Conservation (phyloP, 75 land plant species). For the Picea sitchensis region DNA sequence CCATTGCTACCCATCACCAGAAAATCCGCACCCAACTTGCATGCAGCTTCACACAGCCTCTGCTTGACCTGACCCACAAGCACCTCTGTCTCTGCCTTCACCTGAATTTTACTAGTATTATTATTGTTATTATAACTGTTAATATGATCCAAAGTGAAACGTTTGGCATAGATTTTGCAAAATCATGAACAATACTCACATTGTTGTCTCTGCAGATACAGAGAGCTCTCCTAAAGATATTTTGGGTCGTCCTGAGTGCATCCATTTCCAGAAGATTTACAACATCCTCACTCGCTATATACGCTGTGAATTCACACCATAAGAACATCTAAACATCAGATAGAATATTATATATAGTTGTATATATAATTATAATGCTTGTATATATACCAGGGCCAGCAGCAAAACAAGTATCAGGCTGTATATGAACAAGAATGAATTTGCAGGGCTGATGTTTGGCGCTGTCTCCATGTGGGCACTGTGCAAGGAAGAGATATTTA, state of each 20-base stretch:
- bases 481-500: slow-evolving; percentile 2
- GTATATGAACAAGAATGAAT: neutral
- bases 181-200: neutral
- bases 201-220: neutral
- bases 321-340: neutral
- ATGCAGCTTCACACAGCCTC: slow-evolving; percentile 6
- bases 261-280: neutral
- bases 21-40: neutral
- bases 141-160: neutral
- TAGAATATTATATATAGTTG: neutral
- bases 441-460: neutral
- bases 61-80: neutral
- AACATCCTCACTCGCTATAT: neutral
- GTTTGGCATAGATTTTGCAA: neutral
- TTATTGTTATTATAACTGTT: neutral
- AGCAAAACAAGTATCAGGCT: neutral
- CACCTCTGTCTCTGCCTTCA: neutral
- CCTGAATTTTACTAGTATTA: slow-evolving; percentile 4
- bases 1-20: slow-evolving; percentile 12
- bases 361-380: neutral
- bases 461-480: too few relatives aligned
- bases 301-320: neutral
- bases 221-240: neutral
- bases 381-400: neutral
- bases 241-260: neutral